Base-by-base conservation (phyloP, 2,329 filamentous ascomycete genomes). In the Aspergillus niger region DNA sequence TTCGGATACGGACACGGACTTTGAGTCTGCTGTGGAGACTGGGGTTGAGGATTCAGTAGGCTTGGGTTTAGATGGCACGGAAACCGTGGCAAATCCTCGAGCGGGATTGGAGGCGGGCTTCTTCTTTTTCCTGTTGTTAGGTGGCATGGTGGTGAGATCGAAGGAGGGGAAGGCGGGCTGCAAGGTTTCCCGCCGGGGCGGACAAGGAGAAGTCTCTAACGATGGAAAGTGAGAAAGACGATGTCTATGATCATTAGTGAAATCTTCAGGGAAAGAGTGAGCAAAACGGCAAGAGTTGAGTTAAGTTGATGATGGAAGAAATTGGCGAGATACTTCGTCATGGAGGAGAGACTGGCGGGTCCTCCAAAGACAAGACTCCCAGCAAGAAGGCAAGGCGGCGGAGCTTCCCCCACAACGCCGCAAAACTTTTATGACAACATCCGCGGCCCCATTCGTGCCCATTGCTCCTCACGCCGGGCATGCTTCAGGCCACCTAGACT, bases 51-150 rank as follows among this genome's bases (percentile, higher is more conserved):
- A 64, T 44, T 78, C 76, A 39, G 77, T 72, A 60, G 76, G 64
- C 71, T 94, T 92, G 49, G 85, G 82, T 73, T 93, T 96, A 24
- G 92, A 96, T 47, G 92, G 91, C 61, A 96, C 85, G 1, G 94
- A 98, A 11, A 91, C 96, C 5, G 95, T 99, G 65, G 94, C 92
- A 79, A 97, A 96, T 17, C 93, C 95, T 76, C 95, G 85, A 41
- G 92, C 92, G 61, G 93, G 91, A 77, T 97, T 98, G 32, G 89
- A 86, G 26, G 86, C 86, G 58, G 90, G 84, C 85, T 97, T 98
- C 83, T 92, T 96, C 81, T 97, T 97, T 80, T 96, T 97, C 78
- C 91, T 90, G 63, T 91, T 90, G 63, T 82, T 81, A 13, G 79
- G 73, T 41, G 90, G 89, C 91, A 94, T 94, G 52, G 38, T 51